Percentiles rank a stretch among this genome's conserved stretches.
These are phyloP conservation scores for Meyerozyma carpophila DNA, from an alignment of 1,139 yeast species.

Conservation along the genomic window DNA sequence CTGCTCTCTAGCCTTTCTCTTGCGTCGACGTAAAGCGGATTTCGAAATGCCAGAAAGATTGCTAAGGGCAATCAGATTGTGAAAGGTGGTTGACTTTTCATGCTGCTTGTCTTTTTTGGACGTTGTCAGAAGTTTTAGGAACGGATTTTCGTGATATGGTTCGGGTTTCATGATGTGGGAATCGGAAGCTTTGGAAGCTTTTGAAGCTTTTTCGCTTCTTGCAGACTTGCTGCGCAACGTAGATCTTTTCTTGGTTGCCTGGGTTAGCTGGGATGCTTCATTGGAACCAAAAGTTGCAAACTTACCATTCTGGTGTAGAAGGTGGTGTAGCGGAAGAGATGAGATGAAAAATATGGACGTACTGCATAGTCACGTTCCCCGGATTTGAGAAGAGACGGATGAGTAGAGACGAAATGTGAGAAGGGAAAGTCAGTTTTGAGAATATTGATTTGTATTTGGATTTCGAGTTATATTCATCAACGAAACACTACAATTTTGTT, in stretches of 20 bases:
- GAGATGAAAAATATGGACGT: neutral
- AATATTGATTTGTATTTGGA: neutral
- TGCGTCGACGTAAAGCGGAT: constrained; percentile 60
- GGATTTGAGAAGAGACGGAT: neutral
- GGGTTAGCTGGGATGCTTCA: constrained; percentile 4
- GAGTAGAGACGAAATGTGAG: neutral
- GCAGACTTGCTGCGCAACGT: constrained; percentile 39
- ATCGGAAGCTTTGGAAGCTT: neutral
- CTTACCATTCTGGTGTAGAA: neutral
- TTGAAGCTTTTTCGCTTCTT: constrained; percentile 7
- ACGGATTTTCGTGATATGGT: constrained; percentile 33
- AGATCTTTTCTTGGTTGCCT: constrained; percentile 45
- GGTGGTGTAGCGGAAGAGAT: neutral
- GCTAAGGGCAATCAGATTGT: constrained; percentile 25
- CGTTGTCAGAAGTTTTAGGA: constrained; percentile 48
- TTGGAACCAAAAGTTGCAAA: neutral
- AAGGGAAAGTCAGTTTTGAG: neutral
- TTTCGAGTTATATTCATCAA: no score
- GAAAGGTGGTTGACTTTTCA: constrained; percentile 26
- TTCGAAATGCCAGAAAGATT: constrained; percentile 49
- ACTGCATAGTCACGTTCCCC: neutral
- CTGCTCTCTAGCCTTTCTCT: constrained; percentile 57
- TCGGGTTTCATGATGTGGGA: constrained; percentile 4
- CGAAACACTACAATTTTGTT: neutral
- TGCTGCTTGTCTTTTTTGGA: constrained; percentile 51